phyloP scores from a whole-genome alignment of 345 rosid species.

The Acer campestre region DNA sequence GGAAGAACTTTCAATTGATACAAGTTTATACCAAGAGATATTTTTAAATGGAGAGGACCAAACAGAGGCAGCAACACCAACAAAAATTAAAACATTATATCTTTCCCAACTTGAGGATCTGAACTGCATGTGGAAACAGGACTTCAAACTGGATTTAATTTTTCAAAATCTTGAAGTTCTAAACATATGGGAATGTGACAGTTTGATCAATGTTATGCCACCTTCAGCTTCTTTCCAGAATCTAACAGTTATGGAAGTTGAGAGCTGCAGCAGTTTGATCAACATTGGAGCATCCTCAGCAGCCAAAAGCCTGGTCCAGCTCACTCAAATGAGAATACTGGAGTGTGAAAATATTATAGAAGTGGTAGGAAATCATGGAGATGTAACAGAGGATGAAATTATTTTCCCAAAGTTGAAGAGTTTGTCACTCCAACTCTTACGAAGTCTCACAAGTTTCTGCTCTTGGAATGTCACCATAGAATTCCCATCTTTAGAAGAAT shows the following conservation, averaged over 20 bases:
- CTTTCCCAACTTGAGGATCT: background rate
- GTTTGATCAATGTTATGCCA: background rate
- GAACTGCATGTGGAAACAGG: background rate
- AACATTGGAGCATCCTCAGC: background rate
- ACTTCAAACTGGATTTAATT: background rate
- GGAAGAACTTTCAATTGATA: background rate
- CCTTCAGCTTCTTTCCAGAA: background rate
- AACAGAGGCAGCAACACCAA: no score
- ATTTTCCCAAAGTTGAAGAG: background rate
- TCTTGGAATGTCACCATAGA: no score
- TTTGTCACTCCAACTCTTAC: background rate
- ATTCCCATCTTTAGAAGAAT: no score
- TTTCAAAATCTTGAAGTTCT: background rate
- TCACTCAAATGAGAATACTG: background rate
- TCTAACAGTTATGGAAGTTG: background rate
- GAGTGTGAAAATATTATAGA: background rate
- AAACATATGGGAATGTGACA: background rate
- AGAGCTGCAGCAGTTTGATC: background rate
- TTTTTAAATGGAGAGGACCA: no score
- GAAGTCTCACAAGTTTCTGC: background rate
- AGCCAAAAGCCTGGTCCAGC: background rate
- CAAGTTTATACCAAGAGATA: conserved; percentile 10
- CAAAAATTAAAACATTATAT: no score
- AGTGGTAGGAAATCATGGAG: background rate
- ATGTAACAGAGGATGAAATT: background rate